Conservation (phyloP, 2,329 filamentous ascomycete genomes). For the Phyllosticta citribraziliensis region DNA sequence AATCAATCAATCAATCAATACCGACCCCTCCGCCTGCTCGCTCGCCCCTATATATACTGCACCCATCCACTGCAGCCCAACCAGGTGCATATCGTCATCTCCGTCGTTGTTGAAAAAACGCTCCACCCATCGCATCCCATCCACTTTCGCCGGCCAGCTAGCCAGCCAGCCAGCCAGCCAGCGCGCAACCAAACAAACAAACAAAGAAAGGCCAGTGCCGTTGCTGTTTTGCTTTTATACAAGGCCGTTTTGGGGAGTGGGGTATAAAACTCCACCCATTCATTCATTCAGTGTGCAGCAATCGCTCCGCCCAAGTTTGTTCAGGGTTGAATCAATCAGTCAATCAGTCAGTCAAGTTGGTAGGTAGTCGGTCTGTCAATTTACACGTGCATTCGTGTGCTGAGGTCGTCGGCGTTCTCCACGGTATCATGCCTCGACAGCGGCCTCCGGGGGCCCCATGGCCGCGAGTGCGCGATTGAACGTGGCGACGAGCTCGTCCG, state of each 20-base stretch:
- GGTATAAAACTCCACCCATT: background rate
- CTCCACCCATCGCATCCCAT: background rate
- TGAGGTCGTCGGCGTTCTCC: background rate
- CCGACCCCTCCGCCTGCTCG: too few species aligned
- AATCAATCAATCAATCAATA: too few species aligned
- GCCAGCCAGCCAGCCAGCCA: too few species aligned
- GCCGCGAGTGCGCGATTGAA: constrained; percentile 63
- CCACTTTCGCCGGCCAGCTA: too few species aligned
- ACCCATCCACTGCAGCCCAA: too few species aligned
- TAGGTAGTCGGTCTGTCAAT: background rate
- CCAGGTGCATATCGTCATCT: background rate
- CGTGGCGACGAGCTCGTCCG: constrained; percentile 50
- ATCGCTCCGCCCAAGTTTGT: background rate
- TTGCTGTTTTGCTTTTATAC: background rate
- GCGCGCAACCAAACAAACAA: too few species aligned
- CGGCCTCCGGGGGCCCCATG: constrained; percentile 18
- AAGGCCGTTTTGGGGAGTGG: too few species aligned
- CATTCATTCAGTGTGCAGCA: too few species aligned
- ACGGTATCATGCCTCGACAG: background rate
- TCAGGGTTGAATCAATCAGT: background rate
- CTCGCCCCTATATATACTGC: too few species aligned
- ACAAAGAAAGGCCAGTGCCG: background rate
- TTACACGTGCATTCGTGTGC: background rate
- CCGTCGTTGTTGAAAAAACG: background rate
- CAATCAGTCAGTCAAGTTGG: background rate